Conservation (phyloP, 176 grass and related monocot genomes). For the maize (Zea mays) region Zm-B73-REFERENCE-NAM-5.0 NC_050098.1:226086001-226086500, state of each 20-base stretch:
- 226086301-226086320: conserved; percentile 80
- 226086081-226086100: background rate
- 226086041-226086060: conserved; percentile 92
- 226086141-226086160: background rate
- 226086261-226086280: conserved; percentile 86
- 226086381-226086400: background rate
- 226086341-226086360: conserved; percentile 52
- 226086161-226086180: conserved; percentile 15
- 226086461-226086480: conserved; percentile 84
- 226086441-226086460: conserved; percentile 89
- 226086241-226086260: conserved; percentile 90
- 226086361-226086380: background rate
- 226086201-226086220: background rate
- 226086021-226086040: conserved; percentile 59
- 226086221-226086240: conserved; percentile 51
- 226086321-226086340: conserved; percentile 73
- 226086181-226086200: background rate
- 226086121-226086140: background rate
- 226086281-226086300: conserved; percentile 85
- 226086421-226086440: conserved; percentile 22
- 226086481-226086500: conserved; percentile 83
- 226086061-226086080: conserved; percentile 38
- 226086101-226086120: background rate
- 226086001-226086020: conserved; percentile 84
- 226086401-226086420: conserved; percentile 9